Conservation (phyloP, 352 stramenopile genomes). For the Pythium coloratum region DNA sequence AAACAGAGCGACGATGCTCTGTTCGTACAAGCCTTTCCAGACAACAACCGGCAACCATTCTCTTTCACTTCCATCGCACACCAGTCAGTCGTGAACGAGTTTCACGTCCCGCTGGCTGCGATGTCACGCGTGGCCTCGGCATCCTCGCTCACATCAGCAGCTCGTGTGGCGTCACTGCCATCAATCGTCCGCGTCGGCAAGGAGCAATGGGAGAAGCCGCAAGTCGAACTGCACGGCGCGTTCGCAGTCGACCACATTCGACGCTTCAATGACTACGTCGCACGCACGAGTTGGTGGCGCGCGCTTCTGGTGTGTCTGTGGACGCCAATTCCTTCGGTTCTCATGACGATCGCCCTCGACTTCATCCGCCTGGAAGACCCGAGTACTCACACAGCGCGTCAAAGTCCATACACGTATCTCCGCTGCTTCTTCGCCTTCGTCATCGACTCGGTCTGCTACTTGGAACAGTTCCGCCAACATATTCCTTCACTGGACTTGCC, state of each 20-base stretch:
- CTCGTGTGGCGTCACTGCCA: too few relatives aligned
- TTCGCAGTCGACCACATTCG: conserved; percentile 30
- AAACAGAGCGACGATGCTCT: too few relatives aligned
- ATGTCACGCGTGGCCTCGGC: too few relatives aligned
- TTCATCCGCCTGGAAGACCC: conserved; percentile 5
- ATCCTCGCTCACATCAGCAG: too few relatives aligned
- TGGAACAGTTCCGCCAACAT: conserved; percentile 25
- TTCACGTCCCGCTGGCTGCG: too few relatives aligned
- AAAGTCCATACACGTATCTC: conserved; percentile 6
- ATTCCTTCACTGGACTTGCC: neutral
- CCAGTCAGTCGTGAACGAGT: too few relatives aligned
- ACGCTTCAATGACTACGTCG: conserved; percentile 17
- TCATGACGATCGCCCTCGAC: conserved; percentile 1
- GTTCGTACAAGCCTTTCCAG: too few relatives aligned
- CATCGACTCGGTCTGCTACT: neutral
- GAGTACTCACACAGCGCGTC: neutral
- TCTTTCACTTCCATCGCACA: too few relatives aligned
- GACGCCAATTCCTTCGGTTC: conserved; percentile 26
- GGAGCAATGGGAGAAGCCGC: conserved; percentile 19
- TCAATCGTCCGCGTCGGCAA: too few relatives aligned
- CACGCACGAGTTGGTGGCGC: conserved; percentile 1
- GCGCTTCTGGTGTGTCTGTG: conserved; percentile 8
- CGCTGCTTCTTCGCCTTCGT: conserved; percentile 2
- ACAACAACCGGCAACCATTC: too few relatives aligned
- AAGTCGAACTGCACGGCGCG: conserved; percentile 35